phyloP scores from a whole-genome alignment of 2,329 filamentous ascomycete genomes.

The Zalaria obscura region DNA sequence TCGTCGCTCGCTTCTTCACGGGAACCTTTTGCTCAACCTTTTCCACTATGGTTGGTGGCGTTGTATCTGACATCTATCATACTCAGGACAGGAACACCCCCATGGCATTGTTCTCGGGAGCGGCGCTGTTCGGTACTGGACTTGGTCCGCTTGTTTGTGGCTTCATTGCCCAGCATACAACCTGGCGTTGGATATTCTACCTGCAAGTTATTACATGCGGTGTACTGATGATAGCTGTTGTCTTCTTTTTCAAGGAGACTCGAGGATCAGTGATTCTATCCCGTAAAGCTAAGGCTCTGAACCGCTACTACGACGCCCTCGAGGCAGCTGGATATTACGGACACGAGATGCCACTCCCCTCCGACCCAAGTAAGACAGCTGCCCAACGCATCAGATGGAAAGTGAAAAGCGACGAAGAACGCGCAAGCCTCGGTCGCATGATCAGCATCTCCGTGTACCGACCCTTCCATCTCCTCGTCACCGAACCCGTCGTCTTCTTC shows the following conservation, averaged over 20 bases:
- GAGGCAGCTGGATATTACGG: constrained; percentile 51
- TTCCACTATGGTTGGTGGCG: constrained; percentile 82
- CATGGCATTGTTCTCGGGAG: constrained; percentile 78
- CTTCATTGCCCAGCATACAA: constrained; percentile 50
- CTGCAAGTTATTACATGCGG: constrained; percentile 61
- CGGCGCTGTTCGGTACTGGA: constrained; percentile 66
- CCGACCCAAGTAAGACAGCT: constrained; percentile 11
- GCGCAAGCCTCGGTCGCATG: constrained; percentile 52
- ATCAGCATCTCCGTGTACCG: constrained; percentile 60
- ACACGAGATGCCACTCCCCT: constrained; percentile 29
- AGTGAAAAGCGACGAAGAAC: constrained; percentile 64
- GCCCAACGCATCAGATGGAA: constrained; percentile 59
- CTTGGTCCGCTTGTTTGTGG: constrained; percentile 60
- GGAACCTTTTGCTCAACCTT: constrained; percentile 69
- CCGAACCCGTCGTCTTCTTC: constrained; percentile 67
- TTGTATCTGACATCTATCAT: constrained; percentile 75
- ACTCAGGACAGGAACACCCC: constrained; percentile 69
- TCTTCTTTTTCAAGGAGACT: constrained; percentile 66
- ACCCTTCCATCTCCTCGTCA: constrained; percentile 64
- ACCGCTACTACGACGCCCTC: constrained; percentile 62
- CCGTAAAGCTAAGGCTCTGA: constrained; percentile 58
- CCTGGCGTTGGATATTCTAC: constrained; percentile 83
- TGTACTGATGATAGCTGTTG: constrained; percentile 48
- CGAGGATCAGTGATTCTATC: constrained; percentile 67
- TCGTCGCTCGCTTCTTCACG: constrained; percentile 60